Percentiles rank a stretch among this genome's conserved stretches.
phyloP scores from a whole-genome alignment of 176 grass and related monocot genomes.

The Chrysopogon serrulatus region DNA sequence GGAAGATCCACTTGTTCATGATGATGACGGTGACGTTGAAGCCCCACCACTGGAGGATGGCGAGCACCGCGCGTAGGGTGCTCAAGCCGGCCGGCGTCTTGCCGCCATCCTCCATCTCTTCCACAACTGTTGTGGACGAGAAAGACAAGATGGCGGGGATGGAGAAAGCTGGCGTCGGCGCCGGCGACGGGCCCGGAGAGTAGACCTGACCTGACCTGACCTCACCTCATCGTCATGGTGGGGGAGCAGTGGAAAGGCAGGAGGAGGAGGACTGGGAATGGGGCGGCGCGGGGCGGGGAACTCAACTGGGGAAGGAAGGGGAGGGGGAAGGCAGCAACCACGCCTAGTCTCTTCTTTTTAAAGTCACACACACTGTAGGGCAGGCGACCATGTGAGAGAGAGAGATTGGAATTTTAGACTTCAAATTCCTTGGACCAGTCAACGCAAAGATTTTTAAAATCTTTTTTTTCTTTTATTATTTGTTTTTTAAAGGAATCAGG shows the following conservation, averaged over 20 bases:
- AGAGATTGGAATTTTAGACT: neutral
- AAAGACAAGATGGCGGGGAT: neutral
- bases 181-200: neutral
- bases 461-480: no score
- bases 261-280: neutral
- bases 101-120: constrained; percentile 61
- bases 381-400: no score
- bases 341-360: no score
- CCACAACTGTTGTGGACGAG: neutral
- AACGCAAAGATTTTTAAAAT: neutral
- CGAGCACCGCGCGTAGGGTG: constrained; percentile 56
- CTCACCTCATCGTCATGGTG: neutral
- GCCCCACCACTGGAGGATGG: constrained; percentile 95
- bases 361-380: no score
- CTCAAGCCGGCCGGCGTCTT: constrained; percentile 29
- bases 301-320: neutral
- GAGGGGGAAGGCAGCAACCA: no score
- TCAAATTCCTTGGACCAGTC: neutral
- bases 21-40: constrained; percentile 99
- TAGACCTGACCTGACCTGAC: neutral
- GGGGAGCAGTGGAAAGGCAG: neutral
- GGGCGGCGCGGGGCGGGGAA: no score
- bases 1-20: constrained; percentile 99
- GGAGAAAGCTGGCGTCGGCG: neutral
- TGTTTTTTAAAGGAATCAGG: no score